phyloP scores from a whole-genome alignment of 352 stramenopile species.

The Elongisporangium prolatum region DNA sequence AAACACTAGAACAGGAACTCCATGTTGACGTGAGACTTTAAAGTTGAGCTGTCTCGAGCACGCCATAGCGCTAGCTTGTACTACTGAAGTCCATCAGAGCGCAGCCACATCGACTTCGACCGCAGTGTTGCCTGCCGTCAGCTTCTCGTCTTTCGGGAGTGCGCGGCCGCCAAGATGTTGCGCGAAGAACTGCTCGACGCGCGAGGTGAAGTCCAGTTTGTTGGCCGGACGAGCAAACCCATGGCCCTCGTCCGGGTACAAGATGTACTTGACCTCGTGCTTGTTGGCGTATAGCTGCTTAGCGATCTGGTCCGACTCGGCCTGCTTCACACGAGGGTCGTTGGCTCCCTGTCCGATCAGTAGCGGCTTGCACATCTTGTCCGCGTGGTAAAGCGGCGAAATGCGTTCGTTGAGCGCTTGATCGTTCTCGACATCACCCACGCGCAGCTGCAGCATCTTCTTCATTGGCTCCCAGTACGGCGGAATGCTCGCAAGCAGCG shows the following conservation, averaged over 20 bases:
- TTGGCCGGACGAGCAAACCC: constrained; percentile 65
- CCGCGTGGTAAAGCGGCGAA: constrained; percentile 68
- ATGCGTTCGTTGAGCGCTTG: constrained; percentile 31
- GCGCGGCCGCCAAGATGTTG: constrained; percentile 24
- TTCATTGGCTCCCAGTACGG: constrained; percentile 37
- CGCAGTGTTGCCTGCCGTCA: no score
- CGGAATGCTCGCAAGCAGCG: constrained; percentile 35
- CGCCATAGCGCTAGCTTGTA: no score
- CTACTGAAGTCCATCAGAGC: no score
- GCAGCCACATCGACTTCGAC: no score
- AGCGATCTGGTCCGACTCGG: constrained; percentile 72
- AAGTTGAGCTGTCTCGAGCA: no score
- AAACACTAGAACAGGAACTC: no score
- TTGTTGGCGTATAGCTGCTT: constrained; percentile 60
- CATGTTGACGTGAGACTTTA: no score
- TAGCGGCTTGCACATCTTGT: constrained; percentile 69
- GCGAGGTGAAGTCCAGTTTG: constrained; percentile 57
- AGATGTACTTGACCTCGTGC: constrained; percentile 69
- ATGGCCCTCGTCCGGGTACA: constrained; percentile 81
- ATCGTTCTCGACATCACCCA: constrained; percentile 37
- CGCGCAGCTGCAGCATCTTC: constrained; percentile 32
- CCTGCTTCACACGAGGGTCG: constrained; percentile 69
- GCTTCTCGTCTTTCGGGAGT: no score
- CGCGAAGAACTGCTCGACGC: constrained; percentile 30
- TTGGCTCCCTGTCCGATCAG: constrained; percentile 82